Conservation (phyloP, 352 stramenopile genomes). For the Phytopythium oedochilum region DNA sequence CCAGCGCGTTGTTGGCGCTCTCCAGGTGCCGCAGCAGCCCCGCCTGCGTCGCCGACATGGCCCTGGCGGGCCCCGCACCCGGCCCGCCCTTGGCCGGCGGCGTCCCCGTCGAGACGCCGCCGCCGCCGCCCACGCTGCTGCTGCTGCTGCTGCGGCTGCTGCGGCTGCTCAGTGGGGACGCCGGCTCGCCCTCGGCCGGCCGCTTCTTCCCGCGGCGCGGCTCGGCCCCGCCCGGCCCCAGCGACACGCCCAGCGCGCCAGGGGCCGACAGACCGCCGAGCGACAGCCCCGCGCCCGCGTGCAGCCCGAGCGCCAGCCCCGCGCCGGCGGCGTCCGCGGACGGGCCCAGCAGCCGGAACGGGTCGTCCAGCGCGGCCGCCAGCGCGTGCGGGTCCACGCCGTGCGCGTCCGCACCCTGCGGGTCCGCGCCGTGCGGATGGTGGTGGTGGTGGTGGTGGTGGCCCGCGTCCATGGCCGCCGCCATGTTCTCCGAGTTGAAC, state of each 20-base stretch:
- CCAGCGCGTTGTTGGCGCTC: slow-evolving; percentile 63
- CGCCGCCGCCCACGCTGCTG: slow-evolving; percentile 2
- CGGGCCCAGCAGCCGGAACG: slow-evolving; percentile 54
- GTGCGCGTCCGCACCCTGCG: too few species aligned
- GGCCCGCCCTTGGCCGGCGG: slow-evolving; percentile 15
- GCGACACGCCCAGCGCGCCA: slow-evolving; percentile 15
- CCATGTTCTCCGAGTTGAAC: slow-evolving; percentile 87
- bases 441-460: slow-evolving; percentile 8
- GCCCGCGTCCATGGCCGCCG: slow-evolving; percentile 20
- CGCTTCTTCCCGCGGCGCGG: slow-evolving; percentile 48
- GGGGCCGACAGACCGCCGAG: slow-evolving; percentile 19
- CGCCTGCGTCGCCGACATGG: slow-evolving; percentile 50
- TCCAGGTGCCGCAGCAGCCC: slow-evolving; percentile 66
- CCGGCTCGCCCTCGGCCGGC: slow-evolving; percentile 23
- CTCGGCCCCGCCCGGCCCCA: slow-evolving; percentile 14
- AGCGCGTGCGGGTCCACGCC: slow-evolving; percentile 9
- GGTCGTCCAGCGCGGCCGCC: slow-evolving; percentile 43
- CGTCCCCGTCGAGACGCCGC: background rate
- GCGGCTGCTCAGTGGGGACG: slow-evolving; percentile 7
- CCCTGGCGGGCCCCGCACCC: too few species aligned
- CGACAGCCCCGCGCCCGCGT: too few species aligned
- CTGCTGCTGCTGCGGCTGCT: background rate
- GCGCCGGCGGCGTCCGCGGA: slow-evolving; percentile 33
- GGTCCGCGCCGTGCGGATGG: background rate
- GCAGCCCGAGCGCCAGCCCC: slow-evolving; percentile 30